A percentile compares a stretch with the other conserved stretches of the same genome.
Evolutionary conservation across 108 stramenopile genomes (phyloP).

Genomic region (Nitzschia inconspicua): DNA sequence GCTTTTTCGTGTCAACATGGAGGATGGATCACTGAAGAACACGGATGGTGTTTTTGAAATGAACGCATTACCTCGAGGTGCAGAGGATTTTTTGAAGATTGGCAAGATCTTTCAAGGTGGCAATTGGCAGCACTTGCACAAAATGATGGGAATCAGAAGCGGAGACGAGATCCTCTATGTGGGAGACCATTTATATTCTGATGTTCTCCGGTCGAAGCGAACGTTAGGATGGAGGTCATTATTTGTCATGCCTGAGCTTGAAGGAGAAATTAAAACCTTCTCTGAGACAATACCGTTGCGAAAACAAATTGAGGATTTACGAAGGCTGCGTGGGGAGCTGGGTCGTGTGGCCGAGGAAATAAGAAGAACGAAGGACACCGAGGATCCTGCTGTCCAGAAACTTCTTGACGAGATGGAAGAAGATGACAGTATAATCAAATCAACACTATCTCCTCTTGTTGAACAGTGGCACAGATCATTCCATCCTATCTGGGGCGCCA

Average conservation of each 20-base stretch:
- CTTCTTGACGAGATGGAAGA: constrained; percentile 58
- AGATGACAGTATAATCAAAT: constrained; percentile 68
- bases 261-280: constrained; percentile 78
- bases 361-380: constrained; percentile 25
- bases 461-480: constrained; percentile 70
- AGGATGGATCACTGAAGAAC: constrained; percentile 77
- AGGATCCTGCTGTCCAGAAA: constrained; percentile 25
- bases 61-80: constrained; percentile 70
- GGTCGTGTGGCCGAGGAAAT: constrained; percentile 40
- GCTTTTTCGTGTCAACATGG: constrained; percentile 80
- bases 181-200: constrained; percentile 95
- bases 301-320: constrained; percentile 49
- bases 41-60: constrained; percentile 92
- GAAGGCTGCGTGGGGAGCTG: constrained; percentile 67
- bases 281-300: constrained; percentile 34
- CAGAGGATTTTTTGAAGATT: constrained; percentile 69
- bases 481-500: constrained; percentile 82
- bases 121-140: constrained; percentile 90
- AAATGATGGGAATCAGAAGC: constrained; percentile 80
- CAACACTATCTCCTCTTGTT: constrained; percentile 41
- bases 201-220: constrained; percentile 89
- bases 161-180: constrained; percentile 96
- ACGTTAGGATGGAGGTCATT: constrained; percentile 95
- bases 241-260: constrained; percentile 88
- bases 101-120: constrained; percentile 95